Percentiles rank a stretch among this genome's conserved stretches.
Evolutionary conservation across 805 yeast species (phyloP).

Genomic region (fission yeast (Schizosaccharomyces pombe)): DNA sequence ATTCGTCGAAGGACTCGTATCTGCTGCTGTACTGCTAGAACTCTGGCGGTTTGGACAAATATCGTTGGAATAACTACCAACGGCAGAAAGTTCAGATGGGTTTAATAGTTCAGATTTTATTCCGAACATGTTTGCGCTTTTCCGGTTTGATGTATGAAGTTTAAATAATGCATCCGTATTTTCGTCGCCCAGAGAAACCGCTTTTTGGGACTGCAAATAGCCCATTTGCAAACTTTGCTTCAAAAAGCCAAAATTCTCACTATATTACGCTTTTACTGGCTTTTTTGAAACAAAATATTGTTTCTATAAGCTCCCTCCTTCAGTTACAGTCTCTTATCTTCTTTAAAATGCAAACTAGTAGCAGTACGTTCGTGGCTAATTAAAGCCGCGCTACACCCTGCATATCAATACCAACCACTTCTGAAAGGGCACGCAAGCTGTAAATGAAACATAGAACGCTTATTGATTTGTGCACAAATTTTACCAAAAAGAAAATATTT

Average conservation of each 20-base stretch:
- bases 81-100: not conserved
- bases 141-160: not conserved
- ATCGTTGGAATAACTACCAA: not conserved
- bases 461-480: no score
- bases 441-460: no score
- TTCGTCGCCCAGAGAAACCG: not conserved
- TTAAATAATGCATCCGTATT: not conserved
- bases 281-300: not conserved
- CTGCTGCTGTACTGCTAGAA: not conserved
- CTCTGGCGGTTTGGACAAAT: not conserved
- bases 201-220: not conserved
- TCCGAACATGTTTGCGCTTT: not conserved
- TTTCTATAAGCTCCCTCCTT: no score
- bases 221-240: not conserved
- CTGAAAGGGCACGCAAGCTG: no score
- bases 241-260: not conserved
- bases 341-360: no score
- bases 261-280: not conserved
- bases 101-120: not conserved
- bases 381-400: no score
- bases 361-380: no score
- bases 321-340: no score
- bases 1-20: not conserved
- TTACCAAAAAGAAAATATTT: no score
- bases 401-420: no score